These are phyloP conservation scores for Pichia insulana DNA, from an alignment of 805 yeast species.

Conservation along the genomic window DNA sequence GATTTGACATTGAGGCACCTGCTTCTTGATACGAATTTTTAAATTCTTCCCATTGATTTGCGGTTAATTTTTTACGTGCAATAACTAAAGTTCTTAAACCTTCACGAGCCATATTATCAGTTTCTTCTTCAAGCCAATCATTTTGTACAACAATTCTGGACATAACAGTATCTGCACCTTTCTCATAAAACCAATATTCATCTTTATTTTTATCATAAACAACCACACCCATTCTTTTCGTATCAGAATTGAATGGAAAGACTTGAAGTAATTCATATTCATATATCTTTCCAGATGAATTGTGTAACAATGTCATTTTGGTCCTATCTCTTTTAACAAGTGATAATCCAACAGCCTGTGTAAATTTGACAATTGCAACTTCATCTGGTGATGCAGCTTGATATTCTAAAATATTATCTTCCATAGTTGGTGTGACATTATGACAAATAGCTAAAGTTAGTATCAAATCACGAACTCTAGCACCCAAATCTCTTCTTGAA, in stretches of 20 bases:
- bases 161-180: slow-evolving; percentile 98
- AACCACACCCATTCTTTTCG: slow-evolving; percentile 93
- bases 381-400: slow-evolving; percentile 99
- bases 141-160: slow-evolving; percentile 66
- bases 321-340: slow-evolving; percentile 76
- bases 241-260: slow-evolving; percentile 93
- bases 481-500: slow-evolving; percentile 60
- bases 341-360: slow-evolving; percentile 77
- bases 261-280: slow-evolving; percentile 65
- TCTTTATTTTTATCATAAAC: slow-evolving; percentile 53
- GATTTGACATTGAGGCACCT: slow-evolving; percentile 63
- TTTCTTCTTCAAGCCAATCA: slow-evolving; percentile 98
- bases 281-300: slow-evolving; percentile 40
- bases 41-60: slow-evolving; percentile 52
- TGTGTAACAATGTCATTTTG: slow-evolving; percentile 59
- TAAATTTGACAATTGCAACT: slow-evolving; percentile 89
- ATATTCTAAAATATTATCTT: slow-evolving; percentile 60
- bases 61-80: slow-evolving; percentile 67
- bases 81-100: slow-evolving; percentile 92
- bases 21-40: slow-evolving; percentile 60
- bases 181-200: slow-evolving; percentile 78
- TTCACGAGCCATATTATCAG: slow-evolving; percentile 96
- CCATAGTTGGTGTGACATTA: slow-evolving; percentile 90
- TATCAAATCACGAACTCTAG: slow-evolving; percentile 71
- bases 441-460: slow-evolving; percentile 89